These are phyloP conservation scores for Nitzschia inconspicua DNA, from an alignment of 108 stramenopile genomes.

Conservation along the genomic window DNA sequence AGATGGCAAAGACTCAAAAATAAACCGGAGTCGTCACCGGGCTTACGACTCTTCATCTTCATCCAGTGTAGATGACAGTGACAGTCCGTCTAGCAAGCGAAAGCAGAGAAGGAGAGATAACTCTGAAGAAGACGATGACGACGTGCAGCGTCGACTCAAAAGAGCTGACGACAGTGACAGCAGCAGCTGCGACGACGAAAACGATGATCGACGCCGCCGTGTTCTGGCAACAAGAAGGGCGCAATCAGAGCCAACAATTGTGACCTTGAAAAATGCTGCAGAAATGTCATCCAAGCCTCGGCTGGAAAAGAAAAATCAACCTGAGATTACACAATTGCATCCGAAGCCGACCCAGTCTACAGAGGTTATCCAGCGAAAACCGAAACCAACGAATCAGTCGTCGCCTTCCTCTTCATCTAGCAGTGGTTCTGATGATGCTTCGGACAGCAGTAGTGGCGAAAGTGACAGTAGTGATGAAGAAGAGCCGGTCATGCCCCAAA, in stretches of 20 bases:
- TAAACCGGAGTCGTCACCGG: constrained; percentile 15
- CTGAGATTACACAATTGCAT: not conserved
- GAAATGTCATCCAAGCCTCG: not conserved
- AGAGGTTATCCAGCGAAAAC: not conserved
- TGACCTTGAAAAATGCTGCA: not conserved
- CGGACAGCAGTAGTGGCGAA: constrained; percentile 25
- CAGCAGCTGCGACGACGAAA: constrained; percentile 5
- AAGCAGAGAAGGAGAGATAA: constrained; percentile 19
- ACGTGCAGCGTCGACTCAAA: constrained; percentile 15
- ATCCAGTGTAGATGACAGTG: constrained; percentile 18
- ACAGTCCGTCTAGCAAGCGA: not conserved
- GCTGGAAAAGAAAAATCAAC: not conserved
- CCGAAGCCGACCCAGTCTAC: not conserved
- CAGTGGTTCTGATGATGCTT: constrained; percentile 12
- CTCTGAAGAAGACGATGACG: constrained; percentile 16
- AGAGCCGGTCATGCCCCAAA: constrained; percentile 43
- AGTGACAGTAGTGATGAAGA: constrained; percentile 23
- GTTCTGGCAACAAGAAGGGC: not conserved
- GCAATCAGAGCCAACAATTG: constrained; percentile 6
- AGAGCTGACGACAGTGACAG: not conserved
- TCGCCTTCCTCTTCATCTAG: constrained; percentile 29
- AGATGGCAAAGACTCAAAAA: not conserved
- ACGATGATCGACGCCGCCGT: constrained; percentile 5
- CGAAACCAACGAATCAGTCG: not conserved
- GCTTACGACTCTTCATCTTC: constrained; percentile 35